A percentile compares a stretch with the other conserved stretches of the same genome.
phyloP scores from a whole-genome alignment of 2,329 filamentous ascomycete genomes.

The Penicillium nordicum region DNA sequence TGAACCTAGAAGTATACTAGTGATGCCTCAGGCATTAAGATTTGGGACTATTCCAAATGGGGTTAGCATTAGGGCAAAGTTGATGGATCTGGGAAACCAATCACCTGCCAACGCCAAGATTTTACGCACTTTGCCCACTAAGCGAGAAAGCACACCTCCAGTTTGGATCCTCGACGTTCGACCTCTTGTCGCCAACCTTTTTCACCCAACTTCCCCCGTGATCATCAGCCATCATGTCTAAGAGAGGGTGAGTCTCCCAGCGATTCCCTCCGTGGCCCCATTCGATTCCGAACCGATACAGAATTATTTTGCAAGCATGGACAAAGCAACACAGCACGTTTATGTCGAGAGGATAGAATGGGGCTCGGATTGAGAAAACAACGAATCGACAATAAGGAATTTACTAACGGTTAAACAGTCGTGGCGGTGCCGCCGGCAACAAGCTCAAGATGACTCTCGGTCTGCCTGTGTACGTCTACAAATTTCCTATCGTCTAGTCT shows the following conservation, averaged over 20 bases:
- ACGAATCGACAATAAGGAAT: conserved; percentile 7
- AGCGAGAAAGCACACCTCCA: conserved; percentile 40
- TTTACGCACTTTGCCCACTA: conserved; percentile 44
- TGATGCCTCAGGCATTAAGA: conserved; percentile 4
- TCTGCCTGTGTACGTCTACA: conserved; percentile 90
- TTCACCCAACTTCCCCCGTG: conserved; percentile 37
- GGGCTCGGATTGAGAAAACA: conserved; percentile 4
- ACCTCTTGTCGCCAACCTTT: conserved; percentile 32
- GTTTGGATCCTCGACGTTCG: conserved; percentile 28
- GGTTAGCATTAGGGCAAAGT: conserved; percentile 40
- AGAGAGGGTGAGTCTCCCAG: conserved; percentile 46
- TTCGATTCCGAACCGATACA: conserved; percentile 16
- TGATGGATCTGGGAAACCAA: conserved; percentile 21
- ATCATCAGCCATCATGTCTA: conserved; percentile 50
- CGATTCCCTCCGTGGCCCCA: conserved; percentile 13
- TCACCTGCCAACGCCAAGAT: conserved; percentile 37
- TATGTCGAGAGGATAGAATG: conserved; percentile 8
- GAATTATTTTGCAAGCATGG: conserved; percentile 6
- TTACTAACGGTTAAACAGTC: conserved; percentile 44
- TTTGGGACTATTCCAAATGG: conserved; percentile 11
- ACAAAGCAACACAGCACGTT: conserved; percentile 7
- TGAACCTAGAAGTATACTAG: background rate
- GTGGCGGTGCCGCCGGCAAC: conserved; percentile 93
- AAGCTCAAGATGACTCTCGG: conserved; percentile 99
- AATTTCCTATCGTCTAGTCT: conserved; percentile 12